Evolutionary conservation across 1,139 yeast genomes (phyloP).

Genomic region (Spencermartinsiella ligniputridi): DNA sequence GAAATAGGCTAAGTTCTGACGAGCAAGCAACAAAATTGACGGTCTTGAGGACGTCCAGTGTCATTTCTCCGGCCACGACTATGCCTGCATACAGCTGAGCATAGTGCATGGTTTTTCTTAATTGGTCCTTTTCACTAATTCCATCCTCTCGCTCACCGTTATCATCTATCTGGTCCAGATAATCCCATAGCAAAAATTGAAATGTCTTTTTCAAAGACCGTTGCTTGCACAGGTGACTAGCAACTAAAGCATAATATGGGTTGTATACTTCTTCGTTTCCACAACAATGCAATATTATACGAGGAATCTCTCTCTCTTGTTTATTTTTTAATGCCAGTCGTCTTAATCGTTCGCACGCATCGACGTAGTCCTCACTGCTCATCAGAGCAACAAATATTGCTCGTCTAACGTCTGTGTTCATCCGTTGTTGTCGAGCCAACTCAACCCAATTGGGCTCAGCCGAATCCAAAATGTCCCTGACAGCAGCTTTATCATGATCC

Average conservation of each 20-base stretch:
- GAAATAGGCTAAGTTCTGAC: constrained; percentile 59
- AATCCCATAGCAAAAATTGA: constrained; percentile 89
- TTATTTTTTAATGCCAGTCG: constrained; percentile 71
- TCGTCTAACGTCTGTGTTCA: constrained; percentile 93
- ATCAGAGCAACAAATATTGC: constrained; percentile 90
- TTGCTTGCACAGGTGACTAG: constrained; percentile 65
- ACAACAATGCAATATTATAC: constrained; percentile 80
- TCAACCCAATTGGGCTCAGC: constrained; percentile 87
- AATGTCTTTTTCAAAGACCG: constrained; percentile 71
- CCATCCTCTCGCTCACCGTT: constrained; percentile 41
- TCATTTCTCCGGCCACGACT: constrained; percentile 66
- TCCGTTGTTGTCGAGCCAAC: constrained; percentile 77
- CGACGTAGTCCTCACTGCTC: constrained; percentile 91
- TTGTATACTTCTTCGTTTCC: constrained; percentile 80
- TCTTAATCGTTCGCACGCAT: constrained; percentile 77
- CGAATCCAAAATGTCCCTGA: constrained; percentile 56
- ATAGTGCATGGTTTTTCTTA: constrained; percentile 60
- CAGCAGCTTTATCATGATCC: constrained; percentile 30
- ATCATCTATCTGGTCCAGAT: constrained; percentile 64
- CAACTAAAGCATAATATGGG: constrained; percentile 84
- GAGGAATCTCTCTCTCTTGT: constrained; percentile 87
- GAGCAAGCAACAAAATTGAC: constrained; percentile 72
- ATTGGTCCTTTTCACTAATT: constrained; percentile 35
- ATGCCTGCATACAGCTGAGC: constrained; percentile 78
- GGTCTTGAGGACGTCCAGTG: constrained; percentile 67